Conservation (phyloP, 1,139 yeast species). For the Wickerhamiella pararugosa region DNA sequence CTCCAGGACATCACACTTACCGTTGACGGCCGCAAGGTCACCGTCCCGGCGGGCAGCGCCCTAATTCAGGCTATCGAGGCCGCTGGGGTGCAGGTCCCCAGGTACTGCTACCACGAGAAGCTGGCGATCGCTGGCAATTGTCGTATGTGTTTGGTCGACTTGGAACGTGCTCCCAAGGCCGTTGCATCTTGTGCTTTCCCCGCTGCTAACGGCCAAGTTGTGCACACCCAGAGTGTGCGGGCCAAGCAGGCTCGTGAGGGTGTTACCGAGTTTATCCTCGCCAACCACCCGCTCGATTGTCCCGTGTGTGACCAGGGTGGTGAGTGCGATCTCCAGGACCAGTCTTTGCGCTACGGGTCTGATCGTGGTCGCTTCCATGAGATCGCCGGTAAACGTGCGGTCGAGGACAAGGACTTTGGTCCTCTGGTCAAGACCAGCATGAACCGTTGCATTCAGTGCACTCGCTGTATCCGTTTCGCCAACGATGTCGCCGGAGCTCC, state of each 20-base stretch:
- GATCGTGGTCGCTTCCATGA: slow-evolving; percentile 80
- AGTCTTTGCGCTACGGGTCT: slow-evolving; percentile 66
- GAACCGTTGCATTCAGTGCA: slow-evolving; percentile 91
- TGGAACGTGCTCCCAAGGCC: slow-evolving; percentile 79
- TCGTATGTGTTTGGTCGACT: slow-evolving; percentile 87
- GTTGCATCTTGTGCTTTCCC: slow-evolving; percentile 91
- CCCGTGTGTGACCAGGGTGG: slow-evolving; percentile 94
- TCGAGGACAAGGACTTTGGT: slow-evolving; percentile 80
- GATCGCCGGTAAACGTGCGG: slow-evolving; percentile 75
- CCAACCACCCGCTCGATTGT: slow-evolving; percentile 86
- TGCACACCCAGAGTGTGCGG: slow-evolving; percentile 65
- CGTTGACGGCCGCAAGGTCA: slow-evolving; percentile 62
- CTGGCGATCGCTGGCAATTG: slow-evolving; percentile 90
- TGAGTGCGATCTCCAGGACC: slow-evolving; percentile 87
- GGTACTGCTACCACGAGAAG: slow-evolving; percentile 86
- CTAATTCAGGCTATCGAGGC: slow-evolving; percentile 85
- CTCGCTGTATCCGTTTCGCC: slow-evolving; percentile 80
- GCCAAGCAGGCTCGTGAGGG: slow-evolving; percentile 81
- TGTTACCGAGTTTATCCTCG: slow-evolving; percentile 76
- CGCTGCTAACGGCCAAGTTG: slow-evolving; percentile 79
- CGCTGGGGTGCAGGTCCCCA: slow-evolving; percentile 78
- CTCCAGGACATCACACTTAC: slow-evolving; percentile 49
- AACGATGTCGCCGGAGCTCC: slow-evolving; percentile 91
- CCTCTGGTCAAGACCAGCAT: slow-evolving; percentile 81
- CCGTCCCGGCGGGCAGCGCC: slow-evolving; percentile 76